Base-by-base conservation (phyloP, 2,329 filamentous ascomycete genomes). In the Talaromyces sp. region DNA sequence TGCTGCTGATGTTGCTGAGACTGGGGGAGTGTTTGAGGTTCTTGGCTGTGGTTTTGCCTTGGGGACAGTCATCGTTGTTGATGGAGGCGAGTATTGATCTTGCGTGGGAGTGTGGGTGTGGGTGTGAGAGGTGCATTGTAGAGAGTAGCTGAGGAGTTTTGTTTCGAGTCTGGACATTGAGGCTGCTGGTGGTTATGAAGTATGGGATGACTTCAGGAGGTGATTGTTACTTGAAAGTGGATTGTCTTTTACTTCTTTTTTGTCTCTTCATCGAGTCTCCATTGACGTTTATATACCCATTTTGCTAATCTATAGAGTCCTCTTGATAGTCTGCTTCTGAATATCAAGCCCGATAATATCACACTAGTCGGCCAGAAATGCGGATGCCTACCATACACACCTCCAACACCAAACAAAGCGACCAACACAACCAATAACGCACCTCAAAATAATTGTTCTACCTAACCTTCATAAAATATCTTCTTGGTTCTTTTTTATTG, bases 111-210 rank as follows among this genome's bases (percentile, higher is more conserved):
- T 45, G 13, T 45, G 36, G 13, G 22, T 29, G 56, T 59, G 56
- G 25, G 56, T 45, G 56, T 45, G 56, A 13, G 56, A 59, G 38
- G 25, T 25, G 56, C 56, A 59, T 59, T 59, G 56, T 59, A 59
- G 22, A 2, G 56, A 59, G 56, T 59, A 59, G 25, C 19, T 29
- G 7, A 59, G 56, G 15, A 59, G 56, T 59, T 59, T 59, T 11
- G 22, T 43, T 29, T 59, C 56, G 15, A 59, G 19, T 27, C 36
- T 36, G n/a, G 56, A 59, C 56, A 59, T 59, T 27, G 54, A 43
- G 36, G 13, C 56, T 38, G 17, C 15, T 10, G 7, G 19, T 38
- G 34, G n/a, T n/a, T 58, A 34, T 38, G 19, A 40, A 7, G 29
- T 31, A 31, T 31, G n/a, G 15, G 53, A 25, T 22, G 34, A 15